A percentile compares a stretch with the other conserved stretches of the same genome.
Evolutionary conservation across 495 filamentous ascomycete species (phyloP).

Genomic region (Thozetella sp.): DNA sequence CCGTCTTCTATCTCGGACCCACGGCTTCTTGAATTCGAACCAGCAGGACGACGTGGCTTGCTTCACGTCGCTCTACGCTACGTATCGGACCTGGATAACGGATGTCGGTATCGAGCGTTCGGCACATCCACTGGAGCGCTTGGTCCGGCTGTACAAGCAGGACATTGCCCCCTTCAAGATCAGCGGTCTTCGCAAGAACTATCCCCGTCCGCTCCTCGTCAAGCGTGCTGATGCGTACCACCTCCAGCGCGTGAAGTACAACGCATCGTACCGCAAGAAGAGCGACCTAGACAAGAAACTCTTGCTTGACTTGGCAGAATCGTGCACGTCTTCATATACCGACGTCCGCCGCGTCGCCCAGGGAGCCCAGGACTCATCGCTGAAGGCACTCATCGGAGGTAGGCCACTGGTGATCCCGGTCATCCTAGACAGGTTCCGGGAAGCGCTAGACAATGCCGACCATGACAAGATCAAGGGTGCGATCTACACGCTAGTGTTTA

Average conservation of each 20-base stretch:
- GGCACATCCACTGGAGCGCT: conserved; percentile 88
- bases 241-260: conserved; percentile 88
- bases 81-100: conserved; percentile 95
- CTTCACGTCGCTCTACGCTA: conserved; percentile 89
- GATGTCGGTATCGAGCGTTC: conserved; percentile 96
- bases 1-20: conserved; percentile 77
- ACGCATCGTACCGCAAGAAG: conserved; percentile 81
- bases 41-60: conserved; percentile 96
- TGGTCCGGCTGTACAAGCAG: conserved; percentile 76
- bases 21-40: conserved; percentile 77
- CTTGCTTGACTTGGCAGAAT: conserved; percentile 86
- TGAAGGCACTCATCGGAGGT: conserved; percentile 88
- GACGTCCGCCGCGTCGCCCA: conserved; percentile 95
- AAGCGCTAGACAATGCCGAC: conserved; percentile 80
- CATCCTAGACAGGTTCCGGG: conserved; percentile 75
- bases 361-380: conserved; percentile 85
- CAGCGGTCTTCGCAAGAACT: conserved; percentile 87
- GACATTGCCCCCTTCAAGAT: conserved; percentile 94
- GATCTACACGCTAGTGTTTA: conserved; percentile 86
- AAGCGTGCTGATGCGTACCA: conserved; percentile 94
- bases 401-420: conserved; percentile 86
- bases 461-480: conserved; percentile 91
- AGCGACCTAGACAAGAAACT: conserved; percentile 83
- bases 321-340: conserved; percentile 90
- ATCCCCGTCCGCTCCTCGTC: conserved; percentile 85